Evolutionary conservation across 805 yeast genomes (phyloP).

Genomic region (Saccharomycopsis sp.): DNA sequence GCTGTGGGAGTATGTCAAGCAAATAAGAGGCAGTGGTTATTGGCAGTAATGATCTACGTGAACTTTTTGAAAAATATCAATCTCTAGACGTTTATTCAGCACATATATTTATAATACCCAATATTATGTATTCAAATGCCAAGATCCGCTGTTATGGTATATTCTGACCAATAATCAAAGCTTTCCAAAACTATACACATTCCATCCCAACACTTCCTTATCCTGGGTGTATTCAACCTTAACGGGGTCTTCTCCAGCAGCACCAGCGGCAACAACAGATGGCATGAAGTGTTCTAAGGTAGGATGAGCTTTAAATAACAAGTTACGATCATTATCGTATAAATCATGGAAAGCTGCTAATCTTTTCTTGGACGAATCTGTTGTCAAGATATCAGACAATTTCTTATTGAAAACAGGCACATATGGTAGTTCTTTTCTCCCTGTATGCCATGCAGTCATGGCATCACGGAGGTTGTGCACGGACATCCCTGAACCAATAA

Average conservation of each 20-base stretch:
- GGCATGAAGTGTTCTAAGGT: constrained; percentile 73
- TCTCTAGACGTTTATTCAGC: no score
- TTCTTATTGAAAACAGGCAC: constrained; percentile 43
- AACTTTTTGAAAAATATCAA: no score
- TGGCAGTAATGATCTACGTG: no score
- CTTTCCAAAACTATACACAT: constrained; percentile 37
- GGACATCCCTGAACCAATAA: constrained; percentile 70
- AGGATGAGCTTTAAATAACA: constrained; percentile 59
- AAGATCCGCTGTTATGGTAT: not conserved
- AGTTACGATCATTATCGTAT: constrained; percentile 26
- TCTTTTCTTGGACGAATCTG: constrained; percentile 28
- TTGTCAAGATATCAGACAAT: constrained; percentile 35
- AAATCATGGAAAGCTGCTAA: constrained; percentile 35
- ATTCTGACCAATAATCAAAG: not conserved
- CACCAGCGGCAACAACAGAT: constrained; percentile 53
- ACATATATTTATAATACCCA: not conserved
- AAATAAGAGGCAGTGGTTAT: no score
- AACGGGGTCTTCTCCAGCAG: constrained; percentile 35
- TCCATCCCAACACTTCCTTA: constrained; percentile 57
- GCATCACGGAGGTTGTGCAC: constrained; percentile 68
- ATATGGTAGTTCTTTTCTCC: constrained; percentile 37
- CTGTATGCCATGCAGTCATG: constrained; percentile 27
- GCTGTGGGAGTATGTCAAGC: no score
- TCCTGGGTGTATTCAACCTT: constrained; percentile 42
- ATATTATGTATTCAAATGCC: no score